phyloP scores from a whole-genome alignment of 352 stramenopile genomes.

The Pythium rhizo-oryzae region DNA sequence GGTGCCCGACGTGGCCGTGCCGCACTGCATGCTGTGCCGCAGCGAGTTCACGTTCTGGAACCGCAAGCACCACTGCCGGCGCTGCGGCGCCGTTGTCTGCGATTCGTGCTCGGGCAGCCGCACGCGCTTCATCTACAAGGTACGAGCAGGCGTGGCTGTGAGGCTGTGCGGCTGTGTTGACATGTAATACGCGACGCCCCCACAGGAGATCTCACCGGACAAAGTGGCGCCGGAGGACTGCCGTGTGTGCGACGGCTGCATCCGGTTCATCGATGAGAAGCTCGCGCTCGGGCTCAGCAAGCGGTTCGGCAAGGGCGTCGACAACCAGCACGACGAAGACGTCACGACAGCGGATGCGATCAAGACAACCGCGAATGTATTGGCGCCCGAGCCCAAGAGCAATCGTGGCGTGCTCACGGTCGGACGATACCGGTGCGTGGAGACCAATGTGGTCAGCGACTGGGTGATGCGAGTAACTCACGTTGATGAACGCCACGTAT shows the following conservation, averaged over 20 bases:
- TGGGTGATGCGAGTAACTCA: background rate
- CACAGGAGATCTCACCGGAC: constrained; percentile 63
- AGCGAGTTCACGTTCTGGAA: constrained; percentile 86
- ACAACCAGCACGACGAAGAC: constrained; percentile 33
- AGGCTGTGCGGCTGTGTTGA: background rate
- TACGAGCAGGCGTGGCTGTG: constrained; percentile 1
- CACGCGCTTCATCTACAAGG: constrained; percentile 89
- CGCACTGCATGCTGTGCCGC: constrained; percentile 84
- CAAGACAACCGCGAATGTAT: constrained; percentile 2
- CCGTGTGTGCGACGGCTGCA: constrained; percentile 82
- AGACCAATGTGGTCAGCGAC: background rate
- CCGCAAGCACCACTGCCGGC: constrained; percentile 88
- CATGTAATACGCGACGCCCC: background rate
- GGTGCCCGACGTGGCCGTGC: constrained; percentile 80
- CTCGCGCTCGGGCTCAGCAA: constrained; percentile 73
- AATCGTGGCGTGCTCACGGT: constrained; percentile 78
- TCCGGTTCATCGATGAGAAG: constrained; percentile 86
- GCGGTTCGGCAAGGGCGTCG: constrained; percentile 61
- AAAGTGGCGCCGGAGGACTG: constrained; percentile 68
- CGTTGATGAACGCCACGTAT: background rate
- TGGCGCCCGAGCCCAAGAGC: constrained; percentile 53
- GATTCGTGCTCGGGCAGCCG: constrained; percentile 76
- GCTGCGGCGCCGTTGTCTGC: constrained; percentile 84
- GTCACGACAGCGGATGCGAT: constrained; percentile 14
- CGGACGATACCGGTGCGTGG: constrained; percentile 76